Evolutionary conservation across 106 monocot genomes (phyloP).

Genomic region (Dendrobium huoshanense): DNA sequence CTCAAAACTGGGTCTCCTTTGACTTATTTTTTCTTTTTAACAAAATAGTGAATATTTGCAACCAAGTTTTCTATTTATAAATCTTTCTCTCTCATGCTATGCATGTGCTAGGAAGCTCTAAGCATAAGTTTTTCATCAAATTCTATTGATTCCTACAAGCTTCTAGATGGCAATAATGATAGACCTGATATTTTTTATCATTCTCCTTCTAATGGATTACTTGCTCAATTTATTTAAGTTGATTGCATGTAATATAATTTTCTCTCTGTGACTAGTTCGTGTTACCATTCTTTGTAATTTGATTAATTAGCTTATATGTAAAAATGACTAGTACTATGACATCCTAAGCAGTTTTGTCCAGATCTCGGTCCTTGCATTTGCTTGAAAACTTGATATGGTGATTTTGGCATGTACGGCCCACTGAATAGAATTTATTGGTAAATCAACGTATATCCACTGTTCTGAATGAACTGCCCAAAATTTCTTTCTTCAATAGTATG

Average conservation of each 20-base stretch:
- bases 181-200: neutral
- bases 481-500: neutral
- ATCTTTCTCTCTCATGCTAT: no score
- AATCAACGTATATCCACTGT: neutral
- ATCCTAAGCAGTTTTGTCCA: neutral
- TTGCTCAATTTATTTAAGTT: neutral
- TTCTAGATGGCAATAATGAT: no score
- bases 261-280: neutral
- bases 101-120: no score
- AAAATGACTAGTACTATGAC: neutral
- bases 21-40: no score
- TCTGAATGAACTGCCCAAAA: neutral
- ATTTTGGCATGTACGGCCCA: neutral
- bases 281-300: neutral
- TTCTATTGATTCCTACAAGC: no score
- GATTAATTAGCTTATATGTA: neutral
- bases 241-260: neutral
- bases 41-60: no score
- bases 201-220: neutral
- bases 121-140: no score
- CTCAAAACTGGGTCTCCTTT: no score
- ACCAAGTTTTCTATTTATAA: no score
- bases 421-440: neutral
- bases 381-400: neutral
- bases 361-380: neutral